Evolutionary conservation across 208 protist species (phyloP).

Genomic region (Leishmania lainsoni): DNA sequence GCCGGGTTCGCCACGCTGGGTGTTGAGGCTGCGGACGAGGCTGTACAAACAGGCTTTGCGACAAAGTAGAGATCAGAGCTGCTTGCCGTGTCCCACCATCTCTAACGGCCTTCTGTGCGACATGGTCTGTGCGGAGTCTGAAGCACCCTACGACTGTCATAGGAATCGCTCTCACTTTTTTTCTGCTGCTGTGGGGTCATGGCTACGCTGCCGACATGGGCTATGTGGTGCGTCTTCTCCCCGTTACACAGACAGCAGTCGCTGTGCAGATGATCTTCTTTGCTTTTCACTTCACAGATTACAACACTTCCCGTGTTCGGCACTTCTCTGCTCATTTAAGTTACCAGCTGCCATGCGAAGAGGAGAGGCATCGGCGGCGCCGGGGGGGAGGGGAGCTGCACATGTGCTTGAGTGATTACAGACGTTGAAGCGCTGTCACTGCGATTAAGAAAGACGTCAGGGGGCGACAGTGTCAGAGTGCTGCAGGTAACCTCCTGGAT

Average conservation of each 20-base stretch:
- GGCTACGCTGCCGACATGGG: not conserved
- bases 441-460: not conserved
- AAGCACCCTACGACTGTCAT: not conserved
- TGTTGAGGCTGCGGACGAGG: slow-evolving; percentile 20
- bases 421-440: not conserved
- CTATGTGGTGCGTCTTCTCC: not conserved
- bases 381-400: not conserved
- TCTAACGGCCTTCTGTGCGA: not conserved
- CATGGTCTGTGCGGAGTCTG: not conserved
- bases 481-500: not conserved
- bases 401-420: not conserved
- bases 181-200: not conserved
- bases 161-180: not conserved
- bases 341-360: not conserved
- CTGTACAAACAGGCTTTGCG: slow-evolving; percentile 12
- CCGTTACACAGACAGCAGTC: not conserved
- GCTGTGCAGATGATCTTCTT: not conserved
- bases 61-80: slow-evolving; percentile 26
- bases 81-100: not conserved
- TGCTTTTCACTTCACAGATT: not conserved
- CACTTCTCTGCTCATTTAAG: not conserved
- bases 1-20: slow-evolving; percentile 81
- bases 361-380: not conserved
- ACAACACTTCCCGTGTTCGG: not conserved
- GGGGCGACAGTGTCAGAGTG: not conserved